These are phyloP conservation scores for Xylaria cubensis DNA, from an alignment of 495 filamentous ascomycete species.

Conservation along the genomic window DNA sequence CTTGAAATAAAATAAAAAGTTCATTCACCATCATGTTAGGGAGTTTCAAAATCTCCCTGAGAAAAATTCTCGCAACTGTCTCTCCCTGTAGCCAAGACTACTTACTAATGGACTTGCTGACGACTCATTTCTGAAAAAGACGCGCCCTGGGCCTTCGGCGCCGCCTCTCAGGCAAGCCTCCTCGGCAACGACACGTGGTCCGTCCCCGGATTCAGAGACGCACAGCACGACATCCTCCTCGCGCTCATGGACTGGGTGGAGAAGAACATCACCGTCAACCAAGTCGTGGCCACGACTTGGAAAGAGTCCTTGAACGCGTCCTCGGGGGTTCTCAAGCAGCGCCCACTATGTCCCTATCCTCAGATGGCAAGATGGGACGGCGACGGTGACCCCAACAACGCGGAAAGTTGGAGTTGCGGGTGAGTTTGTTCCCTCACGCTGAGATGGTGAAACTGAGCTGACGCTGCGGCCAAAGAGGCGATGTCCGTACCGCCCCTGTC, in stretches of 20 bases:
- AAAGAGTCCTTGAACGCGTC: conserved; percentile 36
- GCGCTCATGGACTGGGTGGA: conserved; percentile 29
- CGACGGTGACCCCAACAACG: conserved; percentile 30
- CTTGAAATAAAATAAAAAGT: background rate
- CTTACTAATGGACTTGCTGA: background rate
- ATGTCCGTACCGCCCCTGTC: conserved; percentile 4
- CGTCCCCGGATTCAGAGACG: conserved; percentile 52
- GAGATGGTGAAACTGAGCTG: background rate
- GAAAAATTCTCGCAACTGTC: background rate
- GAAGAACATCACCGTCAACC: conserved; percentile 36
- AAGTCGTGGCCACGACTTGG: conserved; percentile 50
- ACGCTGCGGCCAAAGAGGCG: conserved; percentile 9
- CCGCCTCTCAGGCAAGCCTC: conserved; percentile 34
- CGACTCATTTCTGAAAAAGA: conserved; percentile 22
- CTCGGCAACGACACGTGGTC: conserved; percentile 40
- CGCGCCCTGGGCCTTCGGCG: conserved; percentile 51
- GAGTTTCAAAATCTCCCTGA: too few relatives aligned
- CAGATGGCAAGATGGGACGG: conserved; percentile 38
- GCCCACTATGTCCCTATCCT: conserved; percentile 51
- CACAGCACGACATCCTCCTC: conserved; percentile 47
- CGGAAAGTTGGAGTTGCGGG: conserved; percentile 40
- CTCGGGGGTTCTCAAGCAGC: conserved; percentile 43
- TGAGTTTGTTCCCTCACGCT: conserved; percentile 20
- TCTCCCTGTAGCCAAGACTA: background rate
- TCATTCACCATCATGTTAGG: background rate